Percentiles rank a stretch among this genome's conserved stretches.
Conservation (phyloP, 345 rosid species). For the Salix purpurea region DNA sequence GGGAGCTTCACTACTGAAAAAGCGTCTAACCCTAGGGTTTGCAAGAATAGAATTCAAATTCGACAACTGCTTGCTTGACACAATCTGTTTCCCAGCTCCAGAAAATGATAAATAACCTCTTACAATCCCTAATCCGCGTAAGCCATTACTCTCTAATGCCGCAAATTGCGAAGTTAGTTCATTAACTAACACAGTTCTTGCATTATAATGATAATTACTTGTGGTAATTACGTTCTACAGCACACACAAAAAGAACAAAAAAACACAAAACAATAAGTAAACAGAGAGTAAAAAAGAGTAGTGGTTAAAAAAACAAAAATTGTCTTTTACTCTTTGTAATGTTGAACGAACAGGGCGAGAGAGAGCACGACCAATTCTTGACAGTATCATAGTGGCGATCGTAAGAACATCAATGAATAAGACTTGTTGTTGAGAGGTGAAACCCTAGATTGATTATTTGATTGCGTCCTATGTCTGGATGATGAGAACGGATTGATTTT, state of each 20-base stretch:
- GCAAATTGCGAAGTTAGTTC: slow-evolving; percentile 5
- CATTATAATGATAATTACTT: background rate
- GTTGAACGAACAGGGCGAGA: slow-evolving; percentile 21
- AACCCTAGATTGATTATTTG: background rate
- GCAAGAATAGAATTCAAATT: slow-evolving; percentile 28
- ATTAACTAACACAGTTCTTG: slow-evolving; percentile 3
- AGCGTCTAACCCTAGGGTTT: slow-evolving; percentile 34
- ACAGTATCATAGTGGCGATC: slow-evolving; percentile 27
- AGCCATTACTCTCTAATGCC: slow-evolving; percentile 6
- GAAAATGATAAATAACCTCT: slow-evolving; percentile 26
- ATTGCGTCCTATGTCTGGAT: background rate
- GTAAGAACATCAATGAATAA: background rate
- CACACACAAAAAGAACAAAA: background rate
- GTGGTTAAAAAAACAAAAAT: background rate
- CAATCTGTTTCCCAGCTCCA: slow-evolving; percentile 34
- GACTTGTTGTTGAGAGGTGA: background rate
- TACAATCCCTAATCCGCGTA: slow-evolving; percentile 27
- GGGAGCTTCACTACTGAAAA: slow-evolving; percentile 32
- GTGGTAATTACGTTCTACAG: slow-evolving; percentile 19
- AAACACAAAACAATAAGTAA: background rate
- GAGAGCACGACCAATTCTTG: slow-evolving; percentile 26
- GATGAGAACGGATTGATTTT: background rate
- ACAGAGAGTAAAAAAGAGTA: background rate
- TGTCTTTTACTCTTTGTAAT: slow-evolving; percentile 12
- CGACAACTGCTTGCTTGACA: slow-evolving; percentile 9